phyloP scores from a whole-genome alignment of 352 stramenopile genomes.

The Lagenidium giganteum region DNA sequence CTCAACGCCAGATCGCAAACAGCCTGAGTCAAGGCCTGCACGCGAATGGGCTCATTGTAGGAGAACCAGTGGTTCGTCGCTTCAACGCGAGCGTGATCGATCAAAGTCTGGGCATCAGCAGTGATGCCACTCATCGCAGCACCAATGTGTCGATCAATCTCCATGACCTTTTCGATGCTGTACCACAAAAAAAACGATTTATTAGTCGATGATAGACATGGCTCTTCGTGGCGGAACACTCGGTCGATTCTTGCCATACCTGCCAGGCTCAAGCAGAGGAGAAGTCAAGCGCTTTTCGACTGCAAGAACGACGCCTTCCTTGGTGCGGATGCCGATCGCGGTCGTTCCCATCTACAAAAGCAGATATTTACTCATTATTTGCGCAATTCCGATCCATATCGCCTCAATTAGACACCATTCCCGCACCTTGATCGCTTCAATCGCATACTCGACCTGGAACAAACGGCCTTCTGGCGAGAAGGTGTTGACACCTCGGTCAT shows the following conservation, averaged over 20 bases:
- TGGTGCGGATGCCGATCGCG: conserved; percentile 97
- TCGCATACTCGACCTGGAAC: conserved; percentile 99
- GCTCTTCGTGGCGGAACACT: too few species aligned
- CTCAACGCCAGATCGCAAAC: conserved; percentile 98
- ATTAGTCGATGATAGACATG: too few species aligned
- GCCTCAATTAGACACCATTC: background rate
- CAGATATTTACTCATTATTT: too few species aligned
- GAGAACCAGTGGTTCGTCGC: conserved; percentile 99
- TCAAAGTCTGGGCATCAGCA: conserved; percentile 96
- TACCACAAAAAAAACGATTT: too few species aligned
- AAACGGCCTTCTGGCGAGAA: conserved; percentile 99
- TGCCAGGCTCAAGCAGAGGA: conserved; percentile 91
- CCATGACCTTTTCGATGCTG: conserved; percentile 99
- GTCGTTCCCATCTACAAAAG: conserved; percentile 92
- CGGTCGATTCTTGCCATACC: conserved; percentile 29
- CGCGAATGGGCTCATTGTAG: conserved; percentile 97
- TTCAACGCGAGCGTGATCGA: conserved; percentile 99
- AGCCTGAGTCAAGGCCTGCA: conserved; percentile 97
- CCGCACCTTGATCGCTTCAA: conserved; percentile 95
- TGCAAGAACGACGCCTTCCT: conserved; percentile 96
- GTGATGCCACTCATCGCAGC: conserved; percentile 98
- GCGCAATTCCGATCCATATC: too few species aligned
- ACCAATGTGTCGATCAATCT: conserved; percentile 98
- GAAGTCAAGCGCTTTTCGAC: conserved; percentile 99
- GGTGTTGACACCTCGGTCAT: conserved; percentile 99